phyloP scores from a whole-genome alignment of 2,329 filamentous ascomycete genomes.

The Pseudopithomyces maydicus region DNA sequence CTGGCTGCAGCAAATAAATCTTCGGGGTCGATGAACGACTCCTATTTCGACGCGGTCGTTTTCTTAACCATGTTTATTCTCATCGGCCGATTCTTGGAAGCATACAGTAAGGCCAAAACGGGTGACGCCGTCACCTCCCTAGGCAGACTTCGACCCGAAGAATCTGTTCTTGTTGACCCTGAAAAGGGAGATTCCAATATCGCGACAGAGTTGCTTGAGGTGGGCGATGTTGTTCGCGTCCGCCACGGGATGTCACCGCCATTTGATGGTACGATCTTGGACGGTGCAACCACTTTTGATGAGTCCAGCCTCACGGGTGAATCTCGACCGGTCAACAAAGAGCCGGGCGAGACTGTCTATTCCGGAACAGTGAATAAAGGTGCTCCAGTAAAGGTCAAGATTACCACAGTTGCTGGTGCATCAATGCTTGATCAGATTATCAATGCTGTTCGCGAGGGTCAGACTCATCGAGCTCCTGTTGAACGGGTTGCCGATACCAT shows the following conservation, averaged over 20 bases:
- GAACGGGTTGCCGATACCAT: constrained; percentile 75
- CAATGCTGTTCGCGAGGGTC: constrained; percentile 75
- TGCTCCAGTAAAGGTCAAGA: constrained; percentile 63
- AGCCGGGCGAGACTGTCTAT: constrained; percentile 66
- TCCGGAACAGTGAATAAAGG: constrained; percentile 78
- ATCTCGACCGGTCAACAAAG: constrained; percentile 69
- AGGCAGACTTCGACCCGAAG: constrained; percentile 75
- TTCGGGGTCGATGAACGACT: constrained; percentile 41
- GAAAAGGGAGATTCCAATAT: constrained; percentile 52
- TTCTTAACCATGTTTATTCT: constrained; percentile 90
- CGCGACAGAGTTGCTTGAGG: constrained; percentile 67
- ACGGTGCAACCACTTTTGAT: constrained; percentile 71
- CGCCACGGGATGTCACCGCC: constrained; percentile 82
- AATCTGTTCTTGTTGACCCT: constrained; percentile 70
- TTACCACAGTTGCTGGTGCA: constrained; percentile 68
- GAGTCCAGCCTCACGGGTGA: constrained; percentile 90
- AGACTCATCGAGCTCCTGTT: constrained; percentile 75
- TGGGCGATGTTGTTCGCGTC: constrained; percentile 66
- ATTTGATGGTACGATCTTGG: constrained; percentile 71
- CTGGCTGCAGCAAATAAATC: constrained; percentile 55
- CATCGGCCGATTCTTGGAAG: constrained; percentile 74
- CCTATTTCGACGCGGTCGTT: constrained; percentile 90
- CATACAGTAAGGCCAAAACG: constrained; percentile 89
- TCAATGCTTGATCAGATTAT: constrained; percentile 85
- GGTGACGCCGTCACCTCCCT: constrained; percentile 84